Conservation (phyloP, 768 basidiomycete genomes). For the Lactarius evosmus region DNA sequence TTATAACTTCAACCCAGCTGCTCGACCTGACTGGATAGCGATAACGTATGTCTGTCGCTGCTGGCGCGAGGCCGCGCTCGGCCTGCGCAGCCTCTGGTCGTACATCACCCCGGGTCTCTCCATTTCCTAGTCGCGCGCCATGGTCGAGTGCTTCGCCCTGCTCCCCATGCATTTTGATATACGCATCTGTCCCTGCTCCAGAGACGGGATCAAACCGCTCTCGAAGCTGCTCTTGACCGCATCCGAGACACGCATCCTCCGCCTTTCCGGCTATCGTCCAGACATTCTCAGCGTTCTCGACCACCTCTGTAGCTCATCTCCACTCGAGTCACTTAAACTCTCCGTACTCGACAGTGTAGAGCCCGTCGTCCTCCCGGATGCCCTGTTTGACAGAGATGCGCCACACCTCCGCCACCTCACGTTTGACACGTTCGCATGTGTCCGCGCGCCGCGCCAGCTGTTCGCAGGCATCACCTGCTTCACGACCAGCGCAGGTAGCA, state of each 20-base stretch:
- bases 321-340: constrained; percentile 7
- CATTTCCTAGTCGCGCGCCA: constrained; percentile 14
- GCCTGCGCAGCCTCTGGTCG: constrained; percentile 21
- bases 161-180: constrained; percentile 13
- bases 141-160: too few relatives aligned
- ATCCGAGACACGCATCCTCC: constrained; percentile 9
- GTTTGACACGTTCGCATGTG: constrained; percentile 3
- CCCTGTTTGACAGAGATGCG: constrained; percentile 14
- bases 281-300: constrained; percentile 15
- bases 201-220: constrained; percentile 15
- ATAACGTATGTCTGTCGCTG: too few relatives aligned
- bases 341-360: constrained; percentile 9
- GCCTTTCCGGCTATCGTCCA: constrained; percentile 7
- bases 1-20: neutral
- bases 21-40: too few relatives aligned
- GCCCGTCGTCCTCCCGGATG: constrained; percentile 1
- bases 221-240: constrained; percentile 18
- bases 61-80: constrained; percentile 20
- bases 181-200: constrained; percentile 7
- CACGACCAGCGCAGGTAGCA: constrained; percentile 9
- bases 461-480: constrained; percentile 7
- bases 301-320: constrained; percentile 15
- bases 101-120: constrained; percentile 12
- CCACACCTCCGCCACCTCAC: constrained; percentile 13
- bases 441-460: constrained; percentile 16